Conservation (phyloP, 805 yeast species). For the Dipodascus geniculatus region DNA sequence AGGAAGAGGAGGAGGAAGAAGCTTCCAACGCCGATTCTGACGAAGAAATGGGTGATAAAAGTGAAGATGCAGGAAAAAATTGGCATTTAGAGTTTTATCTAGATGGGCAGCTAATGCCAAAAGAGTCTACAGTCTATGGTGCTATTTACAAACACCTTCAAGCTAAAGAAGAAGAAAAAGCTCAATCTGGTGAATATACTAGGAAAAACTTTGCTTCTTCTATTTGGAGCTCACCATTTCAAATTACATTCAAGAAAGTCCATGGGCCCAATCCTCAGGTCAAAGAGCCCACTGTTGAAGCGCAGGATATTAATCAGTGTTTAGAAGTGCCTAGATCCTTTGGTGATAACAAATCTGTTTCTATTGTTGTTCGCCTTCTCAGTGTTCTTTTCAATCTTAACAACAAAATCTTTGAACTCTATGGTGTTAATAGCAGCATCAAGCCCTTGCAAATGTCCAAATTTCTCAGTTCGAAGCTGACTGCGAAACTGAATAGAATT, state of each 20-base stretch:
- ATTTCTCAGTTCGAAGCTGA: conserved; percentile 67
- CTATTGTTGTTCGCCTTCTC: conserved; percentile 17
- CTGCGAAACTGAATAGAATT: conserved; percentile 79
- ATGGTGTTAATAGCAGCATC: conserved; percentile 4
- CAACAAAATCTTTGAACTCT: conserved; percentile 13
- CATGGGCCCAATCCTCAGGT: conserved; percentile 9
- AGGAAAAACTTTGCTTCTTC: conserved; percentile 9
- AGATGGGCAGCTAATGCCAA: conserved; percentile 46
- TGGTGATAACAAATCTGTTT: conserved; percentile 12
- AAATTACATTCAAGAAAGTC: conserved; percentile 34
- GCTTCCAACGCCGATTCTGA: conserved; percentile 8
- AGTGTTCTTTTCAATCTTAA: conserved; percentile 20
- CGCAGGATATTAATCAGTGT: conserved; percentile 15
- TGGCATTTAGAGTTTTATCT: conserved; percentile 45
- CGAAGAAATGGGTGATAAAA: conserved; percentile 4
- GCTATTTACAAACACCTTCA: conserved; percentile 32
- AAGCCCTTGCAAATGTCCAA: conserved; percentile 13
- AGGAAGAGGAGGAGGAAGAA: conserved; percentile 15
- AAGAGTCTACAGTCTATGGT: conserved; percentile 64
- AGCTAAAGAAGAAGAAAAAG: conserved; percentile 5
- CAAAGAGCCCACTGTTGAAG: conserved; percentile 11
- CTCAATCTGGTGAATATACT: conserved; percentile 6
- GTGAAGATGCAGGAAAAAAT: conserved; percentile 7
- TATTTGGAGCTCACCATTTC: conserved; percentile 49
- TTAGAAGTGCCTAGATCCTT: conserved; percentile 15